Percentiles rank a stretch among this genome's conserved stretches.
Evolutionary conservation across 306 rosid species (phyloP).

Genomic region (Ammopiptanthus mongolicus): DNA sequence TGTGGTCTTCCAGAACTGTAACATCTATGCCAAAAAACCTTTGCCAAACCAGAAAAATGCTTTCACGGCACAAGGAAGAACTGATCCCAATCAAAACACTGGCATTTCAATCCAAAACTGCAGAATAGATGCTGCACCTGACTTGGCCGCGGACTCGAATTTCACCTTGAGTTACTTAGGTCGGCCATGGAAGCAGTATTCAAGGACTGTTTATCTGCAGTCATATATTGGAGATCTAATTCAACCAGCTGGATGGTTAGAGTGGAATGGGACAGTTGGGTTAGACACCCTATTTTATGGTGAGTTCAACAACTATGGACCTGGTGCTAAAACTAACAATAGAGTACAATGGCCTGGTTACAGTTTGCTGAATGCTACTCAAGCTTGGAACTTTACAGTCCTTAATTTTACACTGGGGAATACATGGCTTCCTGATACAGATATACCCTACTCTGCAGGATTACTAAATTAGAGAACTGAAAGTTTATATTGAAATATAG

Average conservation of each 20-base stretch:
- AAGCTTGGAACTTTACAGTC: slow-evolving; percentile 70
- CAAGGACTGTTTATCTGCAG: slow-evolving; percentile 70
- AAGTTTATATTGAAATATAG: not conserved
- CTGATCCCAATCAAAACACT: slow-evolving; percentile 59
- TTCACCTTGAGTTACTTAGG: slow-evolving; percentile 40
- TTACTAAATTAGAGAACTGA: slow-evolving; percentile 18
- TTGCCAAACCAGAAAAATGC: slow-evolving; percentile 41
- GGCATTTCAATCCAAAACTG: slow-evolving; percentile 82
- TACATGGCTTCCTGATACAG: slow-evolving; percentile 70
- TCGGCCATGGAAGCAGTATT: slow-evolving; percentile 66
- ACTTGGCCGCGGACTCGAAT: slow-evolving; percentile 32
- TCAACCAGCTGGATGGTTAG: slow-evolving; percentile 61
- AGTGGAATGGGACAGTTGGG: slow-evolving; percentile 66
- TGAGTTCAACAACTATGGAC: slow-evolving; percentile 61
- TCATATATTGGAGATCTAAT: slow-evolving; percentile 62
- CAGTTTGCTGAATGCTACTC: slow-evolving; percentile 44
- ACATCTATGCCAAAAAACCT: slow-evolving; percentile 56
- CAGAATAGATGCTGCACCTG: slow-evolving; percentile 55
- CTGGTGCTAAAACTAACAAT: slow-evolving; percentile 50
- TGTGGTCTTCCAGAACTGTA: slow-evolving; percentile 63
- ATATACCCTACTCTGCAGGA: slow-evolving; percentile 58
- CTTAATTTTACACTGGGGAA: slow-evolving; percentile 52
- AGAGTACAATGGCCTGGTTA: slow-evolving; percentile 76
- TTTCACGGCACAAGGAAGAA: slow-evolving; percentile 70
- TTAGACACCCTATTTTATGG: slow-evolving; percentile 66